A percentile compares a stretch with the other conserved stretches of the same genome.
Conservation (phyloP, 768 basidiomycete species). For the Hydnomerulius pinastri region DNA sequence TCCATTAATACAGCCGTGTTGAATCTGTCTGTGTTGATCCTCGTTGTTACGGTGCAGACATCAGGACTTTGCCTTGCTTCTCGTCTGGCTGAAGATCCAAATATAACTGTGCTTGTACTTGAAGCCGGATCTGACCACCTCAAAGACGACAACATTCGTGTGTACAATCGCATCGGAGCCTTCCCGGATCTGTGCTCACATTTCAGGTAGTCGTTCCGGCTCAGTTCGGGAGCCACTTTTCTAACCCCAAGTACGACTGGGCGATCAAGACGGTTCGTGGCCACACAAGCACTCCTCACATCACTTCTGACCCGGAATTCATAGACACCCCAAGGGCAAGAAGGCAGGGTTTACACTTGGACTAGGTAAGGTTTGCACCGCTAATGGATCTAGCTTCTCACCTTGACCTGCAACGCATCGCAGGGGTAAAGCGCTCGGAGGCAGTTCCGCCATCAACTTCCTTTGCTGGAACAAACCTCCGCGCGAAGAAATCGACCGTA, state of each 20-base stretch:
- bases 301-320: no score
- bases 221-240: constrained; percentile 30
- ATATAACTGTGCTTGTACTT: constrained; percentile 32
- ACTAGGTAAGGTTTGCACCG: constrained; percentile 2
- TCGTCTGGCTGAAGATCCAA: constrained; percentile 36
- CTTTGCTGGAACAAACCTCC: constrained; percentile 32
- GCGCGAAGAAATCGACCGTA: constrained; percentile 33
- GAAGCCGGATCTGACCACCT: constrained; percentile 40
- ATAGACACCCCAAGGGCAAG: constrained; percentile 10
- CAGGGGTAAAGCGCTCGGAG: constrained; percentile 37
- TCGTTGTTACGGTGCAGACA: constrained; percentile 18
- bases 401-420: not conserved
- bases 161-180: not conserved
- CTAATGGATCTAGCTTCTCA: not conserved
- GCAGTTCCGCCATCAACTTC: constrained; percentile 49
- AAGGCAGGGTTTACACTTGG: constrained; percentile 7
- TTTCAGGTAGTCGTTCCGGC: constrained; percentile 23
- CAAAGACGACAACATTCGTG: constrained; percentile 35
- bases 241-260: constrained; percentile 28
- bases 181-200: not conserved
- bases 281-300: not conserved
- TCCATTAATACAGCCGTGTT: not conserved
- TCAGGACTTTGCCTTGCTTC: constrained; percentile 41
- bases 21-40: not conserved
- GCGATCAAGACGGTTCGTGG: constrained; percentile 12